Evolutionary conservation across 208 protist genomes (phyloP), one percentile per base, ranked within the genome.

Genomic region (Leptomonas pyrrhocoris): DNA sequence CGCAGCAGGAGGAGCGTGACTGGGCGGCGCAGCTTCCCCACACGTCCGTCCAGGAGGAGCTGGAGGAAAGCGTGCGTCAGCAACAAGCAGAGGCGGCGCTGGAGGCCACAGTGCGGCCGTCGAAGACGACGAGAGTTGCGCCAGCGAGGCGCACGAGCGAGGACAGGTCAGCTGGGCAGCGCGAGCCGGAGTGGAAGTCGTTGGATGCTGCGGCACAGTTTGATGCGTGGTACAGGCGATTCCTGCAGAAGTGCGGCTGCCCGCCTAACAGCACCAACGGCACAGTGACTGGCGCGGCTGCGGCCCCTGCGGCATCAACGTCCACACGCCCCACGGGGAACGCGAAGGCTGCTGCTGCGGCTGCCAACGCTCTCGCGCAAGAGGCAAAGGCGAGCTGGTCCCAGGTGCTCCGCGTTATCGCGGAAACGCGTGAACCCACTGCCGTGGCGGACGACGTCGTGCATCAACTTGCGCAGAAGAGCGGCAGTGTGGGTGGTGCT

Each of bases 181-280:
- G 36, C 5, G 68, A 80, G 36, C 46, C 42, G 19, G 60, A 68
- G 18, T 74, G 63, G 74, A 19, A 21, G 5, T 11, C 40, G 0
- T 38, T 75, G 16, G 57, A 74, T 40, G 30, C 31, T 9, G 57
- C 56, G 0, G 48, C 45, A 3, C 61, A 48, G 57, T 80, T 80
- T 23, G 21, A 36, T 30, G 74, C 73, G 51, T 74, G 69, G 68
- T 80, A 74, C 55, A 61, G 34, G 31, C 64, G 51, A 25, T 69
- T 80, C 13, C 56, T 80, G 12, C 25, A 9, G 23, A 69, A 60
- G 67, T 56, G 65, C 62, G 68, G 68, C 68, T 56, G 40, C 57
- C 68, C 74, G 11, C 68, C 68, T 4, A 62, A 50, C 7, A 70
- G 25, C 30, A 48, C 40, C 11, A 34, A 34, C 18, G 68, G 62